Evolutionary conservation across 169 alveolate species (phyloP).

Genomic region (Plasmodium blacklocki): DNA sequence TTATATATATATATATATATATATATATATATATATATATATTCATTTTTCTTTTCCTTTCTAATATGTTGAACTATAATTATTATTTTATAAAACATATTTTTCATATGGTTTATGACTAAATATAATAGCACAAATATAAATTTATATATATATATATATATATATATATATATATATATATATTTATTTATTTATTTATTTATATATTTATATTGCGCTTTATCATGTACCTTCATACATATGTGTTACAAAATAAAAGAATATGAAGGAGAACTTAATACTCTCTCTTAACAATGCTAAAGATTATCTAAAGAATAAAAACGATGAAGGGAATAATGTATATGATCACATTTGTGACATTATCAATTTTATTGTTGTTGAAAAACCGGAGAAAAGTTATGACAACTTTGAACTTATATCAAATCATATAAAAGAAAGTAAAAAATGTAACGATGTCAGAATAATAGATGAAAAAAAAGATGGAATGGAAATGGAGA

Average conservation of each 20-base stretch:
- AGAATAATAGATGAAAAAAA: neutral
- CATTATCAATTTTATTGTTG: slow-evolving; percentile 39
- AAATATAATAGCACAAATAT: no score
- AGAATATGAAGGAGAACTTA: slow-evolving; percentile 32
- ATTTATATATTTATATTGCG: no score
- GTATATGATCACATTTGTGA: slow-evolving; percentile 63
- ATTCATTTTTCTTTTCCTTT: no score
- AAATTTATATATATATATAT: no score
- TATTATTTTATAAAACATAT: no score
- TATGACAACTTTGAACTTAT: slow-evolving; percentile 63
- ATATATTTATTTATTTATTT: no score
- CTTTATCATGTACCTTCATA: no score
- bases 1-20: no score
- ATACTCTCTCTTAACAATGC: slow-evolving; percentile 56
- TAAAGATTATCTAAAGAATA: slow-evolving; percentile 46
- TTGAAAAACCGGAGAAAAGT: slow-evolving; percentile 59
- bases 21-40: no score
- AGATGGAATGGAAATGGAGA: neutral
- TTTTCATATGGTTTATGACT: no score
- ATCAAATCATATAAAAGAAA: slow-evolving; percentile 62
- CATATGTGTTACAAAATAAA: neutral
- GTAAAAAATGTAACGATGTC: slow-evolving; percentile 17
- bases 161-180: no score
- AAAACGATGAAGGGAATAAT: slow-evolving; percentile 49
- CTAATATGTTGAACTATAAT: no score